Evolutionary conservation across 2,329 filamentous ascomycete species (phyloP), one percentile per base, ranked within the genome.

Genomic region (Chaetomiaceae sp.): DNA sequence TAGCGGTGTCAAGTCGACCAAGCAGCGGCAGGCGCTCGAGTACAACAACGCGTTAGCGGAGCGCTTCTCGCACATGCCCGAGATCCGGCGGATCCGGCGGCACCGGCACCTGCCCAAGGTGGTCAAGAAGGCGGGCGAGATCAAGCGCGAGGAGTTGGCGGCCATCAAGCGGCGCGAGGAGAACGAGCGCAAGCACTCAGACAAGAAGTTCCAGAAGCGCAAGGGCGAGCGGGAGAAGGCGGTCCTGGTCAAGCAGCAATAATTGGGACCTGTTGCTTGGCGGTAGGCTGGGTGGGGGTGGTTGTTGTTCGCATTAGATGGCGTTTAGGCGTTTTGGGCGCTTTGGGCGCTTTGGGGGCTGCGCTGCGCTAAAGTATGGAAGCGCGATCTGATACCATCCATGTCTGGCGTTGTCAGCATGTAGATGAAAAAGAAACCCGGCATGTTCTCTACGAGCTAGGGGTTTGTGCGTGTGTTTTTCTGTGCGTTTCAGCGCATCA

Each of bases 71-170:
- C 93, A 98, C 66, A 96, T 98, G 90, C 93, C 93, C 40, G 91
- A 98, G 68, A 86, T 98, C 57, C 80, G 82, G 58, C 80, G 94
- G 45, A 98, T 98, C 65, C 84, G 84, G 60, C 79, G 89, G 42
- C 93, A 98, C 67, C 81, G 93, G 52, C 93, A 97, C 68, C 70
- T 96, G 52, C 93, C 93, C 17, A 88, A 89, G 74, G 81, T 89
- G 47, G 81, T 97, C 56, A 96, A 95, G 83, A 97, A 96, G 79
- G 91, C 91, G 4, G 82, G 78, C 39, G 86, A 95, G 73, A 97
- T 97, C 69, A 98, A 98, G 80, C 71, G 72, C 48, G 88, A 94
- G 62, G 93, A 97, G 67, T 66, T 96, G 59, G 82, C 81, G 66
- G 79, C 87, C 27, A 86, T 96, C 65, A 95, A 95, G 80, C 76